Percentiles rank a stretch among this genome's conserved stretches.
Evolutionary conservation across 257 asterid species (phyloP).

Genomic region (Solanum raphanifolium): DNA sequence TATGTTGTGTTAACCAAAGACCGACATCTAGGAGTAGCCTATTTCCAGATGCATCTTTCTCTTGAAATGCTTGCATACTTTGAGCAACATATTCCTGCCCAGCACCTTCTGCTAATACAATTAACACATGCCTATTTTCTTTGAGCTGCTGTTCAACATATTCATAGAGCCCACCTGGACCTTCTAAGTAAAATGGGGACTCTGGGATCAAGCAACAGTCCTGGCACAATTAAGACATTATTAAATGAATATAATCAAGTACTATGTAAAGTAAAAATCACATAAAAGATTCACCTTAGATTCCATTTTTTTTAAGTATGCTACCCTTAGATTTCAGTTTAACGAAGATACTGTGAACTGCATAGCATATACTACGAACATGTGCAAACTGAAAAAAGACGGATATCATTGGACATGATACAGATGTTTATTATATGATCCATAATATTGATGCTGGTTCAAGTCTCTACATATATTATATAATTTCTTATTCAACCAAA

Average conservation of each 20-base stretch:
- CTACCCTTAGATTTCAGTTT: not conserved
- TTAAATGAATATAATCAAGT: constrained; percentile 5
- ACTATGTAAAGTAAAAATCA: not conserved
- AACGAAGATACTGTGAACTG: not conserved
- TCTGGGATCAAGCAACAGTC: constrained; percentile 96
- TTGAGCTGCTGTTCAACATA: constrained; percentile 73
- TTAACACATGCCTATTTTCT: constrained; percentile 73
- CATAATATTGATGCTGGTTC: not conserved
- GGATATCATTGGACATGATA: not conserved
- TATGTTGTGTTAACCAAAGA: constrained; percentile 80
- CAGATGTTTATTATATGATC: not conserved
- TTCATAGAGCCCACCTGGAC: constrained; percentile 81
- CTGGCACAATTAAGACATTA: constrained; percentile 35
- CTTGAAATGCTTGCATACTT: constrained; percentile 46
- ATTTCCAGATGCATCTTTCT: constrained; percentile 89
- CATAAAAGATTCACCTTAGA: not conserved
- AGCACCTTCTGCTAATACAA: constrained; percentile 95
- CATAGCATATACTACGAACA: not conserved
- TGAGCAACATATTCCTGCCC: constrained; percentile 84
- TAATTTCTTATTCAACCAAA: not conserved
- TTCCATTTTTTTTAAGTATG: not conserved
- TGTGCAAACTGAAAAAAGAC: not conserved
- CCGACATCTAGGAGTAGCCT: constrained; percentile 76
- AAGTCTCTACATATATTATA: not conserved
- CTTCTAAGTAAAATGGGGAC: constrained; percentile 90